Evolutionary conservation across 495 filamentous ascomycete species (phyloP).

Genomic region (Lepidopterella palustris): DNA sequence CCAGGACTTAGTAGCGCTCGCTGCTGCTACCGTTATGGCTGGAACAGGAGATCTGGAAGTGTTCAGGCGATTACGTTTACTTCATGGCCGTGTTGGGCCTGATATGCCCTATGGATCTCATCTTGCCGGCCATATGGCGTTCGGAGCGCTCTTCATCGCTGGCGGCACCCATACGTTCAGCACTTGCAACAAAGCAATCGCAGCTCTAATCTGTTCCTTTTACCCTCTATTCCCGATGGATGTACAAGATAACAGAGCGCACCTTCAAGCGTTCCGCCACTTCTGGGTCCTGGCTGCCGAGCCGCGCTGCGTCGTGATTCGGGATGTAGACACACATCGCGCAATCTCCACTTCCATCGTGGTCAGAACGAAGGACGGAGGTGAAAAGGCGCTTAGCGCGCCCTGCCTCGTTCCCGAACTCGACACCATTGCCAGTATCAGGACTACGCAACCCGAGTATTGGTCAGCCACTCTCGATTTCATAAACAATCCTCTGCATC

Average conservation of each 20-base stretch:
- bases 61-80: conserved; percentile 79
- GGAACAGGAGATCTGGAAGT: conserved; percentile 84
- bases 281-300: conserved; percentile 95
- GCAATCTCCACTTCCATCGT: conserved; percentile 68
- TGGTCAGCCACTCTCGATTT: conserved; percentile 86
- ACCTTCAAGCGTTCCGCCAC: conserved; percentile 94
- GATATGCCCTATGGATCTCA: conserved; percentile 91
- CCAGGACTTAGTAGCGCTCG: conserved; percentile 75
- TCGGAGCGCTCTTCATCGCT: conserved; percentile 85
- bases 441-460: conserved; percentile 63
- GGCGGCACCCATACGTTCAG: conserved; percentile 88
- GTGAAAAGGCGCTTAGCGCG: conserved; percentile 26
- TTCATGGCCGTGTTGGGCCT: conserved; percentile 80
- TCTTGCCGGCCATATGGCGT: conserved; percentile 83
- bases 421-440: conserved; percentile 56
- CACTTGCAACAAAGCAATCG: conserved; percentile 79
- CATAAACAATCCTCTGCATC: conserved; percentile 52
- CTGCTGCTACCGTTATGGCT: conserved; percentile 85
- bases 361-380: conserved; percentile 48
- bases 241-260: conserved; percentile 86
- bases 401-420: conserved; percentile 85
- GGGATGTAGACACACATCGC: conserved; percentile 74
- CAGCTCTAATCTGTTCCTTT: conserved; percentile 81
- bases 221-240: conserved; percentile 87
- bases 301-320: conserved; percentile 75